A percentile compares a stretch with the other conserved stretches of the same genome.
phyloP scores from a whole-genome alignment of 345 rosid genomes.

The Linum lewisii region DNA sequence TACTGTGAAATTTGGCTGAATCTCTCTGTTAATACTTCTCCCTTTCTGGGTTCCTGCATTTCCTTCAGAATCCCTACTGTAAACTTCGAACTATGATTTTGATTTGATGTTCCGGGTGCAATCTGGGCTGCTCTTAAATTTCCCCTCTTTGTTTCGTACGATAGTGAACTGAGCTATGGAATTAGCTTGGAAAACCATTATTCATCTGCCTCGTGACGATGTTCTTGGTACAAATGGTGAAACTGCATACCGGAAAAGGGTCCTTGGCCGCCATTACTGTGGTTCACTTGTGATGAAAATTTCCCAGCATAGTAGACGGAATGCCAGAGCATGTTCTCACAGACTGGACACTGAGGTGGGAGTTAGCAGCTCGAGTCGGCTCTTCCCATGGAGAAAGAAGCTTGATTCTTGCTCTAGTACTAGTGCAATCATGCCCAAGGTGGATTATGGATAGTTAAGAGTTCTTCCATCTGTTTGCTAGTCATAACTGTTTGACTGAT shows the following conservation, averaged over 20 bases:
- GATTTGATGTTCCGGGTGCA: too few relatives aligned
- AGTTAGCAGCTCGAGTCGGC: constrained; percentile 27
- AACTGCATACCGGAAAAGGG: constrained; percentile 25
- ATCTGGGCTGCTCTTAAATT: not conserved
- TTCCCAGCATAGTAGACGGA: constrained; percentile 21
- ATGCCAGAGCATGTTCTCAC: constrained; percentile 17
- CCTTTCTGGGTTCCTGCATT: not conserved
- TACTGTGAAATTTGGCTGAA: not conserved
- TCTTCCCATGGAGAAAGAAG: constrained; percentile 29
- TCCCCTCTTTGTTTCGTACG: not conserved
- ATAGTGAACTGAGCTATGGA: constrained; percentile 32
- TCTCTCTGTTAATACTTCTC: not conserved
- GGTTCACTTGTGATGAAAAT: constrained; percentile 27
- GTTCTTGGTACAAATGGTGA: constrained; percentile 21
- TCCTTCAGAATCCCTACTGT: not conserved
- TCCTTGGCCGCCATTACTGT: constrained; percentile 11
- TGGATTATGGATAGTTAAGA: too few relatives aligned
- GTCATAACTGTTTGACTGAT: constrained; percentile 1
- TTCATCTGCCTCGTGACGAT: constrained; percentile 34
- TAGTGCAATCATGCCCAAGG: constrained; percentile 22
- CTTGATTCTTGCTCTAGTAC: constrained; percentile 18
- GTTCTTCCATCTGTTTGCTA: not conserved
- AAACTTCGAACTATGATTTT: too few relatives aligned
- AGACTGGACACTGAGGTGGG: constrained; percentile 10
- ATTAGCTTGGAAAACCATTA: constrained; percentile 34